These are phyloP conservation scores for Coffea humblotiana DNA, from an alignment of 305 asterid genomes.

Conservation along the genomic window DNA sequence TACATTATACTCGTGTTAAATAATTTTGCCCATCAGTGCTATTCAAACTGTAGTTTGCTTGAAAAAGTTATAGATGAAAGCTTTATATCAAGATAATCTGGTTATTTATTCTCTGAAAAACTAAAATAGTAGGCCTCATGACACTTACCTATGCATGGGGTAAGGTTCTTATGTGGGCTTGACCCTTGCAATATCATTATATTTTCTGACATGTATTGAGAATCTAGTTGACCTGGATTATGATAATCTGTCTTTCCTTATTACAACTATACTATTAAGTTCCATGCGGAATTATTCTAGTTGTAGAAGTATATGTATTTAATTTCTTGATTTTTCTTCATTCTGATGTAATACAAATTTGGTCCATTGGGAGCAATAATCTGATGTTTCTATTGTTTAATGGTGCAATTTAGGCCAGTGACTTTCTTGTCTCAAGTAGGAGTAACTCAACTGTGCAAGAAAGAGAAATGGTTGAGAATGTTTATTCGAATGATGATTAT, in stretches of 20 bases:
- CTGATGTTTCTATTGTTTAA: constrained; percentile 5
- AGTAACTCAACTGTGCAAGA: constrained; percentile 56
- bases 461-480: constrained; percentile 80
- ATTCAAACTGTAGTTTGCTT: neutral
- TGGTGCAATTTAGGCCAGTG: constrained; percentile 69
- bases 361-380: neutral
- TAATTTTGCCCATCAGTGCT: neutral
- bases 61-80: too few species aligned
- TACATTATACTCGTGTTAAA: neutral
- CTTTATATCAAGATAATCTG: neutral
- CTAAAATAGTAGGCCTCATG: neutral
- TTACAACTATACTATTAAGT: neutral
- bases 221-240: neutral
- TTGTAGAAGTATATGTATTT: neutral
- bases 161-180: neutral
- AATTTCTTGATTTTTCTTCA: neutral
- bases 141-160: neutral
- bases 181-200: too few species aligned
- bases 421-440: constrained; percentile 77
- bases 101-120: neutral
- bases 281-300: neutral
- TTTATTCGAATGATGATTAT: constrained; percentile 45
- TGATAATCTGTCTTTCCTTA: neutral
- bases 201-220: neutral
- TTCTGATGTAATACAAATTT: neutral